A percentile compares a stretch with the other conserved stretches of the same genome.
phyloP scores from a whole-genome alignment of 208 protist genomes.

The Acanthamoeba healyi region DNA sequence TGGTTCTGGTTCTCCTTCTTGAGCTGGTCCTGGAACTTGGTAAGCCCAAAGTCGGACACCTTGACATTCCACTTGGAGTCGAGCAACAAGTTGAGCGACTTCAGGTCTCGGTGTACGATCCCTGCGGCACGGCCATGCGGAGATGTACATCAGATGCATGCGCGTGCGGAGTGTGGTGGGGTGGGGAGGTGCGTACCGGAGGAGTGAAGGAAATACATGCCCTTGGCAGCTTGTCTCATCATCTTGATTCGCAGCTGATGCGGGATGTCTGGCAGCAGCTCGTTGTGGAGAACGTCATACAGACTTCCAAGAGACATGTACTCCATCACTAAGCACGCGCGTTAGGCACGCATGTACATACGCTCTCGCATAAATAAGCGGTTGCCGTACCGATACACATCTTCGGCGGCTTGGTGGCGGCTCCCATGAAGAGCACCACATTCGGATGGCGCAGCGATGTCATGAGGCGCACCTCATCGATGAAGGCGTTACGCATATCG shows the following conservation, averaged over 20 bases:
- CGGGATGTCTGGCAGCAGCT: conserved; percentile 9
- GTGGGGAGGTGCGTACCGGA: too few species aligned
- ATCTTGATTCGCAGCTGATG: conserved; percentile 41
- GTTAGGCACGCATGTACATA: too few species aligned
- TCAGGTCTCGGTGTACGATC: conserved; percentile 68
- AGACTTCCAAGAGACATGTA: not conserved
- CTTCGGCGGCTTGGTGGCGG: not conserved
- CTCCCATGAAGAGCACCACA: conserved; percentile 5
- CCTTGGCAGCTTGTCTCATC: conserved; percentile 24
- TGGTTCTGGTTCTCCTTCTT: not conserved
- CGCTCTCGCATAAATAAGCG: not conserved
- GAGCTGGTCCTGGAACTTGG: conserved; percentile 23
- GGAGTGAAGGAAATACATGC: conserved; percentile 62
- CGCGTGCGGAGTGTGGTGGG: too few species aligned
- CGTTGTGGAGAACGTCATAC: conserved; percentile 32
- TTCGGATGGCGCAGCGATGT: not conserved
- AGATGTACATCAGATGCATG: not conserved
- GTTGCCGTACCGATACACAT: not conserved
- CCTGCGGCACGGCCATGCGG: not conserved
- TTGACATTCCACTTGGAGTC: conserved; percentile 54
- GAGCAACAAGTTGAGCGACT: conserved; percentile 67
- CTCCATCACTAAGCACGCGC: not conserved
- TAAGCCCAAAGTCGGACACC: conserved; percentile 73
- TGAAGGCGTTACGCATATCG: not conserved
- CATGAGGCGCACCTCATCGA: not conserved